Evolutionary conservation across 2,329 filamentous ascomycete genomes (phyloP).

Genomic region (Tolypocladium tropicale): DNA sequence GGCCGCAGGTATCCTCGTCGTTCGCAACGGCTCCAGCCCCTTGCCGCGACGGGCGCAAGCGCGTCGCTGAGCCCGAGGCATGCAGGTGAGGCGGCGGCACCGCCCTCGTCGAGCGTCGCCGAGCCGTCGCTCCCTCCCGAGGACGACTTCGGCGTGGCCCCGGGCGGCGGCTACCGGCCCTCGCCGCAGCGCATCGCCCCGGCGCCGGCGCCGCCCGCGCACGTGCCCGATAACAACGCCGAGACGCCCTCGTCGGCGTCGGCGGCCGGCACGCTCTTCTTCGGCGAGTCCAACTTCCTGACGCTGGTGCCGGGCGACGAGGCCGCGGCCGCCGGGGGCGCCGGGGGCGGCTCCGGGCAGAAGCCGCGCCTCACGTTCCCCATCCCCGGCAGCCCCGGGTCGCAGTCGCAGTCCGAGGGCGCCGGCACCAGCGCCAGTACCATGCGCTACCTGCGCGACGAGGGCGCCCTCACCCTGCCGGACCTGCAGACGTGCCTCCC

Average conservation of each 20-base stretch:
- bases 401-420: constrained; percentile 8
- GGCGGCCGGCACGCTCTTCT: constrained; percentile 20
- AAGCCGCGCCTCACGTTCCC: constrained; percentile 19
- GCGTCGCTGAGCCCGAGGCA: constrained; percentile 2
- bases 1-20: constrained; percentile 13
- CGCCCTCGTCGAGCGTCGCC: constrained; percentile 2
- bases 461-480: constrained; percentile 34
- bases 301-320: constrained; percentile 20
- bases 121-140: constrained; percentile 1
- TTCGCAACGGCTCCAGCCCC: constrained; percentile 8
- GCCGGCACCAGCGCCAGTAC: constrained; percentile 34
- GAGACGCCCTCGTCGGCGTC: constrained; percentile 7
- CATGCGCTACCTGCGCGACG: constrained; percentile 36
- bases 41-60: constrained; percentile 4
- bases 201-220: constrained; percentile 1
- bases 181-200: constrained; percentile 3
- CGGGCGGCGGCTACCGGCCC: background rate
- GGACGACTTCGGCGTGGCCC: background rate
- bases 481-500: constrained; percentile 28
- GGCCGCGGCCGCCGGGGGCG: background rate
- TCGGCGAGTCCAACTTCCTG: constrained; percentile 28
- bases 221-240: background rate
- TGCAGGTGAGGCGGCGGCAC: background rate
- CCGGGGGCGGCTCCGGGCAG: constrained; percentile 3
- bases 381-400: constrained; percentile 16